Base-by-base conservation (phyloP, 2,329 filamentous ascomycete species). In the Harringtonia lauricola region DNA sequence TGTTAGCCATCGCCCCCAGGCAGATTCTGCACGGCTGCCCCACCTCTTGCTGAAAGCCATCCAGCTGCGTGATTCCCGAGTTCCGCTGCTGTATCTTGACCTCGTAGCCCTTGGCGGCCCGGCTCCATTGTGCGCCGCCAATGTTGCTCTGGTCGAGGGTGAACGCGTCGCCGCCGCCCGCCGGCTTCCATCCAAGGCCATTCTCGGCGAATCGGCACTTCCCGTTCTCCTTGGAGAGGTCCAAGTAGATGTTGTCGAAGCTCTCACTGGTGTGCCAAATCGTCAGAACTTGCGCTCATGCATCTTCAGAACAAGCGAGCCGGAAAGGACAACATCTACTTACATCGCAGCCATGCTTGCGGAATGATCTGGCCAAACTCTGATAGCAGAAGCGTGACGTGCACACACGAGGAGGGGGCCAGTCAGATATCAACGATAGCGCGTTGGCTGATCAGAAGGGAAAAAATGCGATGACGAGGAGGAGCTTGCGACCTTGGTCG, bases 201-300 rank as follows among this genome's bases (percentile, higher is more conserved):
- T 81, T 89, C 62, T 96, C 90, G 50, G 90, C 89, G 58, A 98
- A 89, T 59, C 92, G 81, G 68, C 89, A 95, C 68, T 90, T 92
- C 54, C 92, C 92, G 47, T 81, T 76, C 64, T 92, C 83, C 64
- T 88, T 92, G 56, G 89, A 95, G 48, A 98, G 77, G 63, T 98
- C 90, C 56, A 98, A 79, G 66, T 92, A 89, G 67, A 96, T 95
- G 66, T 87, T 88, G 61, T 96, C 90, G 67, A 98, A 98, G 60
- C 83, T 92, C 78, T 98, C 92, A 54, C 77, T 82, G 47, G 47
- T 28, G 36, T 43, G n/a, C n/a, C n/a, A n/a, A n/a, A n/a, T n/a
- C n/a, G n/a, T n/a, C n/a, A n/a, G n/a, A n/a, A n/a, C n/a, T n/a
- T n/a, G n/a, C n/a, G n/a, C n/a, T n/a, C n/a, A n/a, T n/a, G n/a